Evolutionary conservation across 2,329 filamentous ascomycete genomes (phyloP).

Genomic region (Colletotrichum sp.): DNA sequence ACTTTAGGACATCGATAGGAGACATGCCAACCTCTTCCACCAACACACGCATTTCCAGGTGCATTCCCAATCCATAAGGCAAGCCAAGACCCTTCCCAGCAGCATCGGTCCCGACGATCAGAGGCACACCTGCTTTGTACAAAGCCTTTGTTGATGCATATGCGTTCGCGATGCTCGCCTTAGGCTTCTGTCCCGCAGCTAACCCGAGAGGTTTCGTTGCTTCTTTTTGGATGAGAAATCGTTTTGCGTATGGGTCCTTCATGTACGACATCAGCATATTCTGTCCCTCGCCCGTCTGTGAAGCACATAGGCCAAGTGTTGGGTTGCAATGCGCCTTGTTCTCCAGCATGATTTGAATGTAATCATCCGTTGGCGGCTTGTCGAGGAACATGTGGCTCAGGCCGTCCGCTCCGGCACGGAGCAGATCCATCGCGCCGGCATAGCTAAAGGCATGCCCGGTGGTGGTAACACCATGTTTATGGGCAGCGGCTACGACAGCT

Average conservation of each 20-base stretch:
- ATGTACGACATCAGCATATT: slow-evolving; percentile 23
- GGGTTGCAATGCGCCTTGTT: slow-evolving; percentile 27
- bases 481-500: slow-evolving; percentile 43
- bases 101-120: slow-evolving; percentile 23
- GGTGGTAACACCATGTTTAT: slow-evolving; percentile 27
- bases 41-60: slow-evolving; percentile 21
- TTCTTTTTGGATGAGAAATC: neutral
- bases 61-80: slow-evolving; percentile 17
- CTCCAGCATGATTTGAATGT: slow-evolving; percentile 27
- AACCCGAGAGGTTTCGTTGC: neutral
- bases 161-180: slow-evolving; percentile 15
- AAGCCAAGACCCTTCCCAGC: slow-evolving; percentile 13
- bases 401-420: slow-evolving; percentile 32
- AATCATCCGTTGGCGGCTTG: slow-evolving; percentile 25
- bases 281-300: slow-evolving; percentile 27
- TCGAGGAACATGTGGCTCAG: slow-evolving; percentile 36
- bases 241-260: slow-evolving; percentile 10
- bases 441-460: slow-evolving; percentile 31
- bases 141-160: slow-evolving; percentile 19
- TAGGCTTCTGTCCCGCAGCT: neutral
- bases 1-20: slow-evolving; percentile 20
- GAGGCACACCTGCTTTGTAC: slow-evolving; percentile 14
- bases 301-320: slow-evolving; percentile 25
- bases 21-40: slow-evolving; percentile 20
- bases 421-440: slow-evolving; percentile 30